Percentiles rank a stretch among this genome's conserved stretches.
Evolutionary conservation across 1,284 basidiomycete species (phyloP).

Genomic region (Cutaneotrichosporon daszewskae): DNA sequence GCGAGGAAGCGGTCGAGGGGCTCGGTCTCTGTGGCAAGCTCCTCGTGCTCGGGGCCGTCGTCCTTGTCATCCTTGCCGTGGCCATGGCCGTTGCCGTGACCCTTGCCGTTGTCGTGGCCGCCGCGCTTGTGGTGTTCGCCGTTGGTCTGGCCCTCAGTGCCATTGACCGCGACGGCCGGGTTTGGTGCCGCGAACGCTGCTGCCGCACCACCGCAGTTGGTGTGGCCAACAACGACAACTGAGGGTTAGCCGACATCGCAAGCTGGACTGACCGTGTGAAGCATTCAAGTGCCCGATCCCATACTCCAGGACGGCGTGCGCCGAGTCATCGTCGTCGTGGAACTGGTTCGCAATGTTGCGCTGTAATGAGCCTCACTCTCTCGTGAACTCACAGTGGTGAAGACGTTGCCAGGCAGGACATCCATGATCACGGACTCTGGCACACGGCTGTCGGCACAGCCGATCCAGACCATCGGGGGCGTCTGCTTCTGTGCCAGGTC

Average conservation of each 20-base stretch:
- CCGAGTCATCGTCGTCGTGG: conserved; percentile 69
- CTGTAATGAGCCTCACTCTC: conserved; percentile 3
- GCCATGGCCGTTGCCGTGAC: neutral
- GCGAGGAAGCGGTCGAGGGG: conserved; percentile 64
- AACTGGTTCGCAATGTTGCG: conserved; percentile 52
- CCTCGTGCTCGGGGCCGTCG: conserved; percentile 6
- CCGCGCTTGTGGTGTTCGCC: neutral
- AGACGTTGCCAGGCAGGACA: conserved; percentile 59
- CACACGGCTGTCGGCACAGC: conserved; percentile 46
- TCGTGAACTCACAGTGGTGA: conserved; percentile 52
- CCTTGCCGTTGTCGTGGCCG: conserved; percentile 1
- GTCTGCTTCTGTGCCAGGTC: conserved; percentile 35
- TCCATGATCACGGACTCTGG: conserved; percentile 43
- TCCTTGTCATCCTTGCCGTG: neutral
- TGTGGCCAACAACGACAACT: conserved; percentile 79
- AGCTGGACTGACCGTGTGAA: conserved; percentile 59
- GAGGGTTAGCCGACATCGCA: conserved; percentile 3
- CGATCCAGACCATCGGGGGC: conserved; percentile 45
- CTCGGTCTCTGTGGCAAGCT: conserved; percentile 40
- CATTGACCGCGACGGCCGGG: conserved; percentile 3
- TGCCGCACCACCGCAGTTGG: conserved; percentile 68
- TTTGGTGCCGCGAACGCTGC: conserved; percentile 53
- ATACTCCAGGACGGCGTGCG: conserved; percentile 71
- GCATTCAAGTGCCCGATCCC: conserved; percentile 73
- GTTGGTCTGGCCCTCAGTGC: neutral